Base-by-base conservation (phyloP, 331 rosid species). In the Quercus lobata region DNA sequence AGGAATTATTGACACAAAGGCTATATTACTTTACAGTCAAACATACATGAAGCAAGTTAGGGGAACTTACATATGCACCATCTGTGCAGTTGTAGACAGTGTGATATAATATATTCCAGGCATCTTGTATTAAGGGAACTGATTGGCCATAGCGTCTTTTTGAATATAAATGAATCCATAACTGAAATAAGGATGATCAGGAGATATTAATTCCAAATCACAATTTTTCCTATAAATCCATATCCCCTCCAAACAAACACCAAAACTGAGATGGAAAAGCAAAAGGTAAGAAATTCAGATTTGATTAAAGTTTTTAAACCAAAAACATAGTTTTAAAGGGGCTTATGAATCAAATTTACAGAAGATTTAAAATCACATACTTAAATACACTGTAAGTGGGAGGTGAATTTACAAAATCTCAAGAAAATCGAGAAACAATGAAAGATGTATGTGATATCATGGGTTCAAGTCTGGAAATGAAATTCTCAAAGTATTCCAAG, bases 71-170 rank as follows among this genome's bases (percentile, higher is more conserved):
- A 73, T 84, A 81, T 76, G 94, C 92, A 74, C 97, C 97, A 77
- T 92, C 97, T 3, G 92, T 90, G 83, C 97, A 92, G 73, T 92
- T 90, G 84, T 90, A 92, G 74, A 90, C 24, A 55, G 94, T 83
- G 57, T 89, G 92, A 86, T 89, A 85, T 57, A 92, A 76, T 78
- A 90, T 83, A 82, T 88, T 83, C 97, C 94, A 92, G 24, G 92
- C 94, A 71, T 87, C 84, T 80, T 87, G 87, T 71, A 92, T 73
- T 74, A 61, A 84, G 76, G 97, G 90, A 87, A 86, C 79, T 65
- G 82, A n/a, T 73, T 29, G 87, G 63, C 94, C 97, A 80, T 90
- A 89, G 62, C 97, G 87, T 77, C 97, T 88, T 22, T 82, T 81
- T 65, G 93, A 84, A 84, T 92, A 92, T 55, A 44, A 82, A 78